Conservation (phyloP, 1,139 yeast genomes). For the Geotrichum aggregatum region DNA sequence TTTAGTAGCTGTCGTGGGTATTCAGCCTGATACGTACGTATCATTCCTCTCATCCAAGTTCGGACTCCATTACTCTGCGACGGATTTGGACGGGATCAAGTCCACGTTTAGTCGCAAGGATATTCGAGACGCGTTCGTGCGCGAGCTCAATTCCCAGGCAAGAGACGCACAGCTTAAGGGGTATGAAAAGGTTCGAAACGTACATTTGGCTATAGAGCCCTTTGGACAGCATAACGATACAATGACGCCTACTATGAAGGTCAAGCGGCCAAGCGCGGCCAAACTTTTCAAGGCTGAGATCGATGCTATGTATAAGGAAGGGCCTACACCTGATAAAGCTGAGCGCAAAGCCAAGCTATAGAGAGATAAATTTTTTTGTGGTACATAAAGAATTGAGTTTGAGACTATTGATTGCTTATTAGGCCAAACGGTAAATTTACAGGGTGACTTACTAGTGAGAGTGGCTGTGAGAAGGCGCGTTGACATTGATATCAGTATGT, state of each 20-base stretch:
- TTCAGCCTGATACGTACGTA: slow-evolving; percentile 46
- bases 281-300: slow-evolving; percentile 49
- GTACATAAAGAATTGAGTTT: neutral
- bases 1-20: slow-evolving; percentile 62
- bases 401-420: neutral
- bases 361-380: neutral
- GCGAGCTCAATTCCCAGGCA: slow-evolving; percentile 36
- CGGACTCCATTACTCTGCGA: slow-evolving; percentile 26
- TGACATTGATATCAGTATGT: too few species aligned
- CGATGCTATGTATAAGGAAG: slow-evolving; percentile 58
- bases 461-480: too few species aligned
- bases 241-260: slow-evolving; percentile 72
- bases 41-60: slow-evolving; percentile 32
- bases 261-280: slow-evolving; percentile 59
- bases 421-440: too few species aligned
- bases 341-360: neutral
- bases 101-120: slow-evolving; percentile 32
- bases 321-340: slow-evolving; percentile 34
- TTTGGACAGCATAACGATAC: slow-evolving; percentile 59
- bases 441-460: too few species aligned
- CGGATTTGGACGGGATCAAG: slow-evolving; percentile 34
- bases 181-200: slow-evolving; percentile 64
- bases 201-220: slow-evolving; percentile 59
- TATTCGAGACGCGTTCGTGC: slow-evolving; percentile 36
- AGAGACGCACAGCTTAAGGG: slow-evolving; percentile 39